Base-by-base conservation (phyloP, 495 filamentous ascomycete genomes). In the Aspergillus avenaceus region DNA sequence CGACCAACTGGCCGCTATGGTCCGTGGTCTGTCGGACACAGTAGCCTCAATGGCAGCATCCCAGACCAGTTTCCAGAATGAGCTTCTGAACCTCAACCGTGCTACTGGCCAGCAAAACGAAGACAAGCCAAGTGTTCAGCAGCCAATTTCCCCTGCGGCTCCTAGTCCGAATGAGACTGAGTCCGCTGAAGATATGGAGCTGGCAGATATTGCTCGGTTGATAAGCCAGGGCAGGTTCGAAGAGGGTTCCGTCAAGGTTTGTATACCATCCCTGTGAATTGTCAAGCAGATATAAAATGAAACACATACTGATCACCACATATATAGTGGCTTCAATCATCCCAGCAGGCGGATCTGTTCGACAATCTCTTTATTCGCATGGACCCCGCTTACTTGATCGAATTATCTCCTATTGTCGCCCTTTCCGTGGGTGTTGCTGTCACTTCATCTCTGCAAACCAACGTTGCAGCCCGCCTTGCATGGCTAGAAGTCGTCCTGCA, bases 361-460 rank as follows among this genome's bases (percentile, higher is more conserved):
- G 84, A 92, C 57, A 77, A 83, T 36, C 82, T 91, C 48, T 86
- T 97, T 55, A 80, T 82, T 42, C 84, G 82, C 53, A 78, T 86
- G 56, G 80, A 85, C 55, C 89, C 90, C 1, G 63, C 72, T 4
- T 95, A 87, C 62, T 66, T 96, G 47, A 73, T 71, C 8, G 52
- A 50, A 7, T 77, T 96, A 22, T 84, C 82, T 34, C 83, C 87
- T 3, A 79, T 97, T 31, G 80, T 97, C 18, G 73, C 85, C 5
- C 79, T 97, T 21, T 96, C 91, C 0, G 85, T 95, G 26, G 85
- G 85, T 40, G 88, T 90, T 2, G 89, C 88, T 12, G 79, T 97
- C 13, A 87, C 87, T 23, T 75, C 81, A 7, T 77, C 85, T 22
- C 74, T 97, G 51, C 73, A 84, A 23, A 79, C 78, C 25, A 79